phyloP scores from a whole-genome alignment of 2,329 filamentous ascomycete genomes.

The Aspergillus versicolor region DNA sequence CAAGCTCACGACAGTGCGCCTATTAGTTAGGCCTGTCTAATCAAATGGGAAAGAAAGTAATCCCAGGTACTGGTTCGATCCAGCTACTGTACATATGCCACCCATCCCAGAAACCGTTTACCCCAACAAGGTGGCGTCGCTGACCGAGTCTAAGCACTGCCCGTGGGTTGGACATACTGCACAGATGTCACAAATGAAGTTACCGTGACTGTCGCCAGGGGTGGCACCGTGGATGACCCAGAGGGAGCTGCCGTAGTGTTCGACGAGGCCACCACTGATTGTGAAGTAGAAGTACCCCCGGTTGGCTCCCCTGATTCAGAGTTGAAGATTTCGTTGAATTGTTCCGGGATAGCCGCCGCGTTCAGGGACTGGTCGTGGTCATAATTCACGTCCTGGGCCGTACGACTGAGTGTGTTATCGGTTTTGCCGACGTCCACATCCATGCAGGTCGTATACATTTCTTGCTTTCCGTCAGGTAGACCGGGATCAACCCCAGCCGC shows the following conservation, averaged over 20 bases:
- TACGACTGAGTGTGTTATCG: slow-evolving; percentile 20
- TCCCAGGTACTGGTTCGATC: neutral
- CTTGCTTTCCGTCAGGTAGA: slow-evolving; percentile 43
- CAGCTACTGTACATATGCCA: slow-evolving; percentile 4
- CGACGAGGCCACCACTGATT: neutral
- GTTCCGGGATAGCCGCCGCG: slow-evolving; percentile 38
- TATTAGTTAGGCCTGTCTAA: slow-evolving; percentile 1
- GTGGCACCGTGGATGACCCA: neutral
- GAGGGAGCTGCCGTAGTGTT: neutral
- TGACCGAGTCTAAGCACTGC: neutral
- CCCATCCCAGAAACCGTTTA: slow-evolving; percentile 10
- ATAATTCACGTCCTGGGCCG: slow-evolving; percentile 22
- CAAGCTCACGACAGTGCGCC: neutral
- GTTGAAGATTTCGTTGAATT: slow-evolving; percentile 35
- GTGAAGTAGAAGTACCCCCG: neutral
- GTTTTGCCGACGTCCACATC: slow-evolving; percentile 42
- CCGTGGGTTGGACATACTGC: slow-evolving; percentile 18
- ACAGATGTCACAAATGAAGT: slow-evolving; percentile 28
- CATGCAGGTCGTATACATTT: slow-evolving; percentile 52
- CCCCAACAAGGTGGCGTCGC: too few relatives aligned
- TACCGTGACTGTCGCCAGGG: slow-evolving; percentile 17
- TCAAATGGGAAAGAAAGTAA: neutral
- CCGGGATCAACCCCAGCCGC: slow-evolving; percentile 36
- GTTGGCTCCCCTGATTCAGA: neutral
- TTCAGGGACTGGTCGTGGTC: slow-evolving; percentile 36